Base-by-base conservation (phyloP, 2,329 filamentous ascomycete genomes). In the Nemania abortiva region DNA sequence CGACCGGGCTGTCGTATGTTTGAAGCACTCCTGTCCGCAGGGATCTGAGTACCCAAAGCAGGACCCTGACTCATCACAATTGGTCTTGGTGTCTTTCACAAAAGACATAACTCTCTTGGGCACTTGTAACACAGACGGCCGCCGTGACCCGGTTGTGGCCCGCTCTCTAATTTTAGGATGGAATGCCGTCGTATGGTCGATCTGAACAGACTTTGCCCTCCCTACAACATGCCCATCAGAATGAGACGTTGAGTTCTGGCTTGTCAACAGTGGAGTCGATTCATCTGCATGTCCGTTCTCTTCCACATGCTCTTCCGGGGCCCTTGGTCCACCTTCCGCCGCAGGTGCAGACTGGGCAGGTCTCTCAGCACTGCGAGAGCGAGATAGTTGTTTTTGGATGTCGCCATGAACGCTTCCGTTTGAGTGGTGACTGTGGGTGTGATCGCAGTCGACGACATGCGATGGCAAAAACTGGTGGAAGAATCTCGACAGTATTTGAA, bases 371-470 rank as follows among this genome's bases (percentile, higher is more conserved):
- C 73, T 77, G 55, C 74, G 72, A 45, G 73, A 66, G 47, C 73
- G 75, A 58, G 75, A 76, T 13, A 74, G 73, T 61, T 67, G 72
- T 62, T 73, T 77, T 27, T 73, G 73, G 20, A 70, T 60, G 59
- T 72, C 73, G 55, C 74, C 45, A 49, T 77, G 75, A 15, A 69
- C 55, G 68, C 79, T 76, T 37, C 74, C 73, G 53, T 78, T 74
- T 55, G 75, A 58, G 58, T 75, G 77, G 69, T 85, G 81, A 13
- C 88, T 85, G 75, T 95, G 92, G 53, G 85, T 88, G 76, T 94
- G 92, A 71, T 93, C 91, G 80, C 93, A 96, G 77, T 93, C 91
- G 63, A 95, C 92, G 5, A 94, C 90, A 74, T 94, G 91, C 20
- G 92, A 92, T 6, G 93, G 92, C 77, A 95, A 90, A 73, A 90